A percentile compares a stretch with the other conserved stretches of the same genome.
These are phyloP conservation scores for Lantana camara DNA, from an alignment of 257 asterid species.

Conservation along the genomic window DNA sequence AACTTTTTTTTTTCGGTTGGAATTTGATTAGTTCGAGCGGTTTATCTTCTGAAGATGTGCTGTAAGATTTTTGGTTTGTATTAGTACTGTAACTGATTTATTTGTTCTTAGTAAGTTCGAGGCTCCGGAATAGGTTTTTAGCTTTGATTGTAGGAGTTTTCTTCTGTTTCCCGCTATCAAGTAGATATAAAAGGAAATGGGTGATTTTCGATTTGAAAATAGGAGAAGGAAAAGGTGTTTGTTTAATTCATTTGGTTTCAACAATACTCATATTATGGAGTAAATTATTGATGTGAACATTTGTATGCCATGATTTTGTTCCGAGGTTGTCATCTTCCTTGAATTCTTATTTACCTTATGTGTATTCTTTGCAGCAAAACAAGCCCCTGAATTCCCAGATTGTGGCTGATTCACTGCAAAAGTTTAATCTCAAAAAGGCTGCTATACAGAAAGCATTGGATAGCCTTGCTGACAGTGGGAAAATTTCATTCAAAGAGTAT, in stretches of 20 bases:
- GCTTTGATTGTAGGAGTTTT: neutral
- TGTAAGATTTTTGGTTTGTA: neutral
- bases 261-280: neutral
- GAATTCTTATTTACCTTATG: slow-evolving; percentile 1
- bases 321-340: neutral
- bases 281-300: neutral
- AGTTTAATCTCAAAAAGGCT: slow-evolving; percentile 48
- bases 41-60: neutral
- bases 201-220: neutral
- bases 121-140: neutral
- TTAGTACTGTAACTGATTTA: slow-evolving; percentile 10
- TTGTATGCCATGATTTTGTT: slow-evolving; percentile 1
- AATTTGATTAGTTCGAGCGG: neutral
- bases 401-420: slow-evolving; percentile 49
- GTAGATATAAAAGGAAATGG: neutral
- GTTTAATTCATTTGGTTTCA: neutral
- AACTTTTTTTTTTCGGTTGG: neutral
- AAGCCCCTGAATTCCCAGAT: slow-evolving; percentile 48
- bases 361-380: slow-evolving; percentile 39
- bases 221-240: neutral
- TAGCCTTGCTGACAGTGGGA: slow-evolving; percentile 44
- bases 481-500: slow-evolving; percentile 65
- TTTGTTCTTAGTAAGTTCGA: slow-evolving; percentile 1
- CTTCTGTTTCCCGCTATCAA: neutral
- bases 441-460: slow-evolving; percentile 50